Percentiles rank a stretch among this genome's conserved stretches.
Conservation (phyloP, 331 rosid species). For the Quercus lobata region DNA sequence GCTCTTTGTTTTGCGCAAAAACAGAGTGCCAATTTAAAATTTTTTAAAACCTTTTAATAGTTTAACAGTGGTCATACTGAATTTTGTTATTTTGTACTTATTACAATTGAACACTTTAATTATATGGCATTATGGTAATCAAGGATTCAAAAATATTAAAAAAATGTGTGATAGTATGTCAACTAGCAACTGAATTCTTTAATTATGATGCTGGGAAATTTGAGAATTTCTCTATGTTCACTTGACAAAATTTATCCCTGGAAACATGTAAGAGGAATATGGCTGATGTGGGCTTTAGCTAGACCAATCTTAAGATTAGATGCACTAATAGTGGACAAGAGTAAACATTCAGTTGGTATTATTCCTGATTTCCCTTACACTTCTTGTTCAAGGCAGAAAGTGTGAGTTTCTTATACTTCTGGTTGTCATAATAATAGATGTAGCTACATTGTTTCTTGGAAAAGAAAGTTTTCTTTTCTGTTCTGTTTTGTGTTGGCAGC, state of each 20-base stretch:
- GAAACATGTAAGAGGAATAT: background rate
- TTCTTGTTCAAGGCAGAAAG: no score
- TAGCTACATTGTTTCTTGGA: slow-evolving; percentile 7
- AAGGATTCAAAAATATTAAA: no score
- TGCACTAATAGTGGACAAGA: background rate
- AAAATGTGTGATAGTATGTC: no score
- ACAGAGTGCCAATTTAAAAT: no score
- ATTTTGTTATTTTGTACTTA: no score
- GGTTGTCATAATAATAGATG: no score
- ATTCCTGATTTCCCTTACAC: background rate
- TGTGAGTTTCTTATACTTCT: no score
- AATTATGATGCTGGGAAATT: background rate
- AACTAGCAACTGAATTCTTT: background rate
- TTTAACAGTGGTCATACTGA: no score
- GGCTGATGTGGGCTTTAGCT: background rate
- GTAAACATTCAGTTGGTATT: background rate
- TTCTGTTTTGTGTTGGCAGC: background rate
- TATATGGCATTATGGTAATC: no score
- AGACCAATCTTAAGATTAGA: background rate
- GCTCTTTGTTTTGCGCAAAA: no score
- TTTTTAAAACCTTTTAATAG: no score
- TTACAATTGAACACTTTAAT: no score
- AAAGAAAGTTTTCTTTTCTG: background rate
- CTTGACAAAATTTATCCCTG: background rate
- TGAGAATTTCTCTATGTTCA: background rate